A percentile compares a stretch with the other conserved stretches of the same genome.
phyloP scores from a whole-genome alignment of 2,329 filamentous ascomycete species.

The Erysiphe pisi region DNA sequence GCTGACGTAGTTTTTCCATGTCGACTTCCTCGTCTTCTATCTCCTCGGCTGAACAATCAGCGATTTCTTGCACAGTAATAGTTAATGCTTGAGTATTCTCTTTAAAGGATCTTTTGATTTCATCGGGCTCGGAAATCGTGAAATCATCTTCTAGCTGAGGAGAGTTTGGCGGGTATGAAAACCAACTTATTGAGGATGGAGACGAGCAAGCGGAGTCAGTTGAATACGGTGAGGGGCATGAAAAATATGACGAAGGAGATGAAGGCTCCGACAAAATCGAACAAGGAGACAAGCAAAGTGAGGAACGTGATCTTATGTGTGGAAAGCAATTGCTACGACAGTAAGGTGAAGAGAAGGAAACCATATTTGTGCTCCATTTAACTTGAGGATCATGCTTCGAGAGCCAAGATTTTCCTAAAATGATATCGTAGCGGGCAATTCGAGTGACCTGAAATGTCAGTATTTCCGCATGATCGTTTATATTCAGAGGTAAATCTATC shows the following conservation, averaged over 20 bases:
- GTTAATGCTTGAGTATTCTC: too few relatives aligned
- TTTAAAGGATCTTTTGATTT: too few relatives aligned
- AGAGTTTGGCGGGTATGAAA: neutral
- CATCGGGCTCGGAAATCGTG: too few relatives aligned
- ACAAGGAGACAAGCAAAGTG: neutral
- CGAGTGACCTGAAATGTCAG: conserved; percentile 21
- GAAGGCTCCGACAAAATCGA: neutral
- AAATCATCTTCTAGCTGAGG: too few relatives aligned
- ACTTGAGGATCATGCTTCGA: conserved; percentile 27
- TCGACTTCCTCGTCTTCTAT: too few relatives aligned
- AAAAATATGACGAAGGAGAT: too few relatives aligned
- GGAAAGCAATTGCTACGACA: neutral
- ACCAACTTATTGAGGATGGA: neutral
- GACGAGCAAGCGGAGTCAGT: neutral
- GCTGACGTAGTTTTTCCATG: too few relatives aligned
- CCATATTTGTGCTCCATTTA: conserved; percentile 26
- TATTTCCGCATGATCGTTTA: neutral
- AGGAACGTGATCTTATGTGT: neutral
- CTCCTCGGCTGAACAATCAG: too few relatives aligned
- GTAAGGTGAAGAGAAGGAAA: neutral
- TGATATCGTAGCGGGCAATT: conserved; percentile 27
- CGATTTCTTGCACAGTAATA: too few relatives aligned
- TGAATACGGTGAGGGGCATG: neutral
- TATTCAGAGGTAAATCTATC: conserved; percentile 11
- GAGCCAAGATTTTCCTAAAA: conserved; percentile 26